Evolutionary conservation across 805 yeast species (phyloP).

Genomic region (Schizosaccharomyces japonicus): DNA sequence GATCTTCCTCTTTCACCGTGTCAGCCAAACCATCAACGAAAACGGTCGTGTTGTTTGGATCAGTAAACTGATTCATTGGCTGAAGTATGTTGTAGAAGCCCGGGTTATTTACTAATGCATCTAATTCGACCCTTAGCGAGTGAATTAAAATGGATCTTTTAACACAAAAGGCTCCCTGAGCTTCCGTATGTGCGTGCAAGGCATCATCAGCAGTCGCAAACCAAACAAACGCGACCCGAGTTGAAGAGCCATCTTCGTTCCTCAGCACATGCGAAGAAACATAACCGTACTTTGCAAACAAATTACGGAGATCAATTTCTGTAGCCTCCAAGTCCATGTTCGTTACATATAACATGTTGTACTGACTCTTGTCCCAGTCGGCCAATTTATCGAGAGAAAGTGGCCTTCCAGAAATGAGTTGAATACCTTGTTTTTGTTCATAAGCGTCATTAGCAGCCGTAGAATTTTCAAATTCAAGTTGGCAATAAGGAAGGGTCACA

Average conservation of each 20-base stretch:
- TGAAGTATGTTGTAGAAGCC: slow-evolving; percentile 17
- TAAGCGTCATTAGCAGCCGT: neutral
- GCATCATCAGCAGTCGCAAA: slow-evolving; percentile 42
- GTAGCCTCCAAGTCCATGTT: neutral
- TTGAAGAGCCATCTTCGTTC: neutral
- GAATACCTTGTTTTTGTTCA: neutral
- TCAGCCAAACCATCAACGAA: slow-evolving; percentile 42
- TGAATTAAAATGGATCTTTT: slow-evolving; percentile 59
- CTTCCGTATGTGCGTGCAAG: slow-evolving; percentile 47
- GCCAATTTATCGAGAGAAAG: neutral
- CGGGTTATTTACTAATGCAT: slow-evolving; percentile 15
- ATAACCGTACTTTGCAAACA: neutral
- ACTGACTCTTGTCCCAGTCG: neutral
- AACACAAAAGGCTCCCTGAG: slow-evolving; percentile 55
- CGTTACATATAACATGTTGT: neutral
- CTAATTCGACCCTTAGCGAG: slow-evolving; percentile 33
- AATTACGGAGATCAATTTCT: neutral
- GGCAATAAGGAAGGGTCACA: neutral
- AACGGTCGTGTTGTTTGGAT: slow-evolving; percentile 60
- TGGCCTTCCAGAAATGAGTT: neutral
- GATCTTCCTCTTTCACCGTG: slow-evolving; percentile 33
- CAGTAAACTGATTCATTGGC: slow-evolving; percentile 34
- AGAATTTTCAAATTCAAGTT: neutral
- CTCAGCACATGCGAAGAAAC: neutral
- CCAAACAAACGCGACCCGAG: slow-evolving; percentile 45